Evolutionary conservation across 306 rosid species (phyloP).

Genomic region (Prinsepia uniflora): DNA sequence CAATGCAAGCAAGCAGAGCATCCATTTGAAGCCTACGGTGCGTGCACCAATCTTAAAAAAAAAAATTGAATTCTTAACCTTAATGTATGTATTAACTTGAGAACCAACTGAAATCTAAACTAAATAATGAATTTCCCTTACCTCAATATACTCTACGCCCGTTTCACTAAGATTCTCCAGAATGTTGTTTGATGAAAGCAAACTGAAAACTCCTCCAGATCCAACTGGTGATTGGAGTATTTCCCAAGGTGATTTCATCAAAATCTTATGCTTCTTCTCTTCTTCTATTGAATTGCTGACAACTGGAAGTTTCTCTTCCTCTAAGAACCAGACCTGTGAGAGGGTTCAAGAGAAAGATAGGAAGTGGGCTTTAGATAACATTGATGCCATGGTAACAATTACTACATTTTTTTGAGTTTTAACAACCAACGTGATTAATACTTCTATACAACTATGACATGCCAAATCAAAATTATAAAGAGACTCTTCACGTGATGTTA

Average conservation of each 20-base stretch:
- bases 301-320: slow-evolving; percentile 89
- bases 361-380: background rate
- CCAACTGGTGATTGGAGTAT: slow-evolving; percentile 82
- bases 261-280: slow-evolving; percentile 50
- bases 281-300: slow-evolving; percentile 54
- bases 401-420: background rate
- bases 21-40: background rate
- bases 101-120: background rate
- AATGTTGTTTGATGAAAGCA: slow-evolving; percentile 58
- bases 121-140: slow-evolving; percentile 26
- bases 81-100: background rate
- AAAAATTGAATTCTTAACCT: background rate
- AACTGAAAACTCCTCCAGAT: slow-evolving; percentile 72
- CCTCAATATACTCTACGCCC: slow-evolving; percentile 83
- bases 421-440: background rate
- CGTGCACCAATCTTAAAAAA: no score
- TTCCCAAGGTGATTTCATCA: slow-evolving; percentile 96
- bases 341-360: slow-evolving; percentile 13
- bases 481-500: slow-evolving; percentile 13
- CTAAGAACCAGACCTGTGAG: slow-evolving; percentile 72
- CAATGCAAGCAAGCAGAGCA: background rate
- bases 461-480: slow-evolving; percentile 22
- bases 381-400: background rate
- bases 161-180: slow-evolving; percentile 49
- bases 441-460: slow-evolving; percentile 1